Evolutionary conservation across 208 protist species (phyloP), one percentile per base, ranked within the genome.

Genomic region (Paratrypanosoma confusum): DNA sequence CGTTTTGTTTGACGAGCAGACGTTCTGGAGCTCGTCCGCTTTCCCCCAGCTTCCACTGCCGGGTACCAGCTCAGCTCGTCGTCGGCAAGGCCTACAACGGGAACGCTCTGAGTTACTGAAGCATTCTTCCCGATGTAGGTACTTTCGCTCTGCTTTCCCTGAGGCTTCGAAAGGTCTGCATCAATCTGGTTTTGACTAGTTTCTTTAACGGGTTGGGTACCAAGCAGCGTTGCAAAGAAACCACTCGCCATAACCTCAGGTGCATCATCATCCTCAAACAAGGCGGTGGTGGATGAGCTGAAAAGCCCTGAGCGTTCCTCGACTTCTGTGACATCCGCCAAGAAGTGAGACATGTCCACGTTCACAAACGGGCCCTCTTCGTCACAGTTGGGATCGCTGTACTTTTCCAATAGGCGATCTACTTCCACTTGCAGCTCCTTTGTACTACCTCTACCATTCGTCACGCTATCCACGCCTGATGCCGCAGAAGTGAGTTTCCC

Each of bases 321-420:
- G 13, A 67, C 64, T 5, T 75, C 57, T 3, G 61, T 48, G 10
- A 65, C 66, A 16, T 57, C 61, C 26, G 71, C 58, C 38, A 84
- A 41, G 43, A 76, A 62, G 33, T 68, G 65, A 20, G 39, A 37
- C n/a, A 79, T 48, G 16, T 79, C 72, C 13, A 74, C 50, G 23
- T 73, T 52, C 3, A 52, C 38, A 38, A 65, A 69, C 7, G 68
- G 54, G 13, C 73, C 71, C 2, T 82, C 74, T n/a, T 66, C 62
- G 14, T 53, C 54, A 10, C 60, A 41, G 33, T 51, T 49, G 27
- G 37, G 13, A 24, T 16, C 39, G 1, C 50, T 57, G 45, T 63
- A 73, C n/a, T 68, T 59, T 46, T 62, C 66, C 25, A 90, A 45
- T 2, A 82, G 22, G 5, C 60, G 57, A 16, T 82, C 67, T 61